Base-by-base conservation (phyloP, 768 basidiomycete genomes). In the Polyporus arcularius region DNA sequence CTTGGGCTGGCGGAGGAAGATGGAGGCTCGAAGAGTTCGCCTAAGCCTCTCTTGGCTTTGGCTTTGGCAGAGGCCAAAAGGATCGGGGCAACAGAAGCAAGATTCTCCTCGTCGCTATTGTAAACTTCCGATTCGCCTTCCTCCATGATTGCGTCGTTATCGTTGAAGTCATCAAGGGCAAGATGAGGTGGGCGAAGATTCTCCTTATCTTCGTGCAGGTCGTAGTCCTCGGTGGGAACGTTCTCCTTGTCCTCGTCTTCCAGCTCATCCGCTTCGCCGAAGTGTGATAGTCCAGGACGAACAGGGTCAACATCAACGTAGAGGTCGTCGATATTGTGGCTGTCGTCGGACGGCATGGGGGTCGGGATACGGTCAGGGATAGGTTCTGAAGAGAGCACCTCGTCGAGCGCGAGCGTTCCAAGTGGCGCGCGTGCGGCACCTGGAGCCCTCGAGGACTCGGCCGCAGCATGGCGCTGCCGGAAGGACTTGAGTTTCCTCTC, bases 401-500 rank as follows among this genome's bases (percentile, higher is more conserved):
- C 61, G 18, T 62, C 57, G 11, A 61, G 14, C 4, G 61, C 55
- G 6, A 71, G 63, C 8, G 62, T 67, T 0, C 67, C 63, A 10
- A 71, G 58, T 4, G 70, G 68, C 14, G 62, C 64, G 26, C 70
- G 68, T 2, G 53, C 12, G 2, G 28, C 45, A 38, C 62, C 62
- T 1, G 35, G 48, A 0, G 49, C 57, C 6, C 53, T 43, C 21
- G 62, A 58, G 10, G 62, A 55, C 39, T 51, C 48, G 2, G 32
- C 48, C 21, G 7, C 32, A 0, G 49, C 38, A 14, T 50, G 63
- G 1, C 30, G 63, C 28, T 58, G 15, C 4, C 68, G 60, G 50
- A 62, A 41, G 0, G 60, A 60, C 64, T 68, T 70, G 4, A 73
- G 55, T 48, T 66, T 64, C 32, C 66, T 30, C 60, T 73, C 70